Evolutionary conservation across 2,329 filamentous ascomycete genomes (phyloP), one percentile per base, ranked within the genome.

Genomic region (Claviceps capensis): DNA sequence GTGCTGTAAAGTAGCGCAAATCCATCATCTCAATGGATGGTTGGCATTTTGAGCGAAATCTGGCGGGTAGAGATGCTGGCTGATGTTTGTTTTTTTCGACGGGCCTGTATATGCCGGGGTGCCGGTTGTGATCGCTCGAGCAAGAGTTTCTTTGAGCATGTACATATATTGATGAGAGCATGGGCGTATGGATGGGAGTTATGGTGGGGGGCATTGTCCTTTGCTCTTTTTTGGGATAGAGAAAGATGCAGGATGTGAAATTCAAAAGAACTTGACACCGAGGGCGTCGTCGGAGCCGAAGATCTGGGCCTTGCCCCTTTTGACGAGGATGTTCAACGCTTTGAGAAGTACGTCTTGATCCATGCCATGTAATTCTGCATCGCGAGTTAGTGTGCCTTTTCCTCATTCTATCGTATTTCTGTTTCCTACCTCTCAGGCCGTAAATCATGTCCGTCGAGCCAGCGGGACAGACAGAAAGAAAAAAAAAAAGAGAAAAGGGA

Each of bases 211-310:
- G 11, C 11, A 23, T 43, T 43, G 19, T 7, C 7, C 16, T 43
- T 14, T 43, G 5, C 23, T 40, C n/a, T 40, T 40, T 16, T 8
- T 40, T 17, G 26, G 26, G 26, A 23, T 4, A 23, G 26, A 30
- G 26, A 9, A 2, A 11, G 3, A 34, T 34, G 30, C 30, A 34
- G 9, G 11, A 47, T 26, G 34, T 34, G 42, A 44, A 22, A 47
- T 83, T 83, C 72, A 96, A 65, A 97, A 97, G 72, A 98, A 97
- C 72, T 98, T 98, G 58, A 97, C 88, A 61, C 93, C 93, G 62
- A 86, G 81, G 55, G 87, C 86, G 64, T 91, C 88, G 61, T 91
- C 89, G 51, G 81, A 79, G 37, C 91, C 91, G 70, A 98, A 97
- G 26, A 97, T 82, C 68, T 97, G 91, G 14, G 90, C 91, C 70